These are phyloP conservation scores for Neofusicoccum parvum DNA, from an alignment of 2,329 filamentous ascomycete species.

Conservation along the genomic window DNA sequence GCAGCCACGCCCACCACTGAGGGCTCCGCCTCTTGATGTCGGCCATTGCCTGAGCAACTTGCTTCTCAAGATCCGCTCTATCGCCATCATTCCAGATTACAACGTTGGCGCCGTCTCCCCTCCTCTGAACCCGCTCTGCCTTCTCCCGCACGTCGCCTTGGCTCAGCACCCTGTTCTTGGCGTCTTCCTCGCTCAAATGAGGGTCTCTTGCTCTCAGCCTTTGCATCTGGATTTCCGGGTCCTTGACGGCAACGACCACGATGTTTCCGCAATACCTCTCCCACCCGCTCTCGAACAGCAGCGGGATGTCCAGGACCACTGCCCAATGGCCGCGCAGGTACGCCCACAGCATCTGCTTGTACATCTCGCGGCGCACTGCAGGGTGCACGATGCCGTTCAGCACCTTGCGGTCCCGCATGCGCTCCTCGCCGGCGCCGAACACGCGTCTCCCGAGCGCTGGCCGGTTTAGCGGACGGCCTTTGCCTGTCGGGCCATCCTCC, in stretches of 20 bases:
- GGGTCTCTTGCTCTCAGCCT: conserved; percentile 74
- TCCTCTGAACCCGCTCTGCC: conserved; percentile 70
- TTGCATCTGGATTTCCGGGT: conserved; percentile 80
- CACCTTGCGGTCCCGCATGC: conserved; percentile 69
- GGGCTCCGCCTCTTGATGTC: conserved; percentile 67
- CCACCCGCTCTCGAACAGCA: conserved; percentile 86
- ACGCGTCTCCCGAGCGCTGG: conserved; percentile 82
- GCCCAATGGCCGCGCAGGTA: conserved; percentile 82
- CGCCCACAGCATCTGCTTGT: conserved; percentile 68
- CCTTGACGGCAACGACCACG: conserved; percentile 81
- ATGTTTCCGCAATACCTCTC: conserved; percentile 84
- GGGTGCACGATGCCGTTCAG: conserved; percentile 93
- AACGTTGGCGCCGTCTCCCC: conserved; percentile 66
- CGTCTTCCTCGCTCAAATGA: conserved; percentile 82
- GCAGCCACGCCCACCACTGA: conserved; percentile 79
- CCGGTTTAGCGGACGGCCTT: conserved; percentile 77
- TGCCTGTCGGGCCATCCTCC: conserved; percentile 59
- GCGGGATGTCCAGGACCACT: conserved; percentile 86
- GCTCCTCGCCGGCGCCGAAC: conserved; percentile 76
- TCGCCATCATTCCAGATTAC: conserved; percentile 91
- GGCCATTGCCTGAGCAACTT: conserved; percentile 67
- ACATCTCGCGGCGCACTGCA: conserved; percentile 81
- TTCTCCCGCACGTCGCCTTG: conserved; percentile 87
- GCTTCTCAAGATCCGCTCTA: conserved; percentile 66
- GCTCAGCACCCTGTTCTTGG: conserved; percentile 79